Evolutionary conservation across 139 green algal genomes (phyloP), one percentile per base, ranked within the genome.

Genomic region (Spirogloea muscicola): DNA sequence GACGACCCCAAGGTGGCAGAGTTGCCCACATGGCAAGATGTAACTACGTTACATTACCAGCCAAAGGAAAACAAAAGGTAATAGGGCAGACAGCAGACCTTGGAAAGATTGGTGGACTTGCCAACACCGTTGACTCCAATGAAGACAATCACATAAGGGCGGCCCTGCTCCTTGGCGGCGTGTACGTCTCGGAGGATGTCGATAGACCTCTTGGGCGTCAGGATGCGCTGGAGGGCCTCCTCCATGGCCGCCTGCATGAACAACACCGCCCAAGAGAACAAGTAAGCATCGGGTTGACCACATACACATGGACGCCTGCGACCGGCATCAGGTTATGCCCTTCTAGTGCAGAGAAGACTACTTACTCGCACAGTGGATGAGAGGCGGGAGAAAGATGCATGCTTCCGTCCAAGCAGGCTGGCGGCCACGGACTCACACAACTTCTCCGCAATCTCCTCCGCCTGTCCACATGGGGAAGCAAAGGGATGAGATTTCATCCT

Each of bases 71-170:
- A n/a, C n/a, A n/a, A n/a, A n/a, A n/a, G 7, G 60, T 31, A 6
- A 6, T 68, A 3, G n/a, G n/a, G n/a, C n/a, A n/a, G n/a, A n/a
- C n/a, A n/a, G n/a, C n/a, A n/a, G n/a, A 84, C 71, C 86, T 99
- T 99, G 67, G 94, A 90, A 41, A 99, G 89, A 84, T 98, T 99
- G 66, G 94, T 99, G 44, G 82, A 92, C 88, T 99, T 99, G 70
- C 94, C 94, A 31, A 99, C 94, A 18, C 94, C 94, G 79, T 99
- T 99, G n/a, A 98, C 94, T 27, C 94, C 94, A 38, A 97, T 90
- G 70, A 99, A 99, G 3, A 96, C 89, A 25, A 99, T 94, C 10
- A 89, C 85, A 79, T 99, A 99, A 3, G 94, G 94, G 43, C 86
- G 85, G 60, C 91, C 89, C 33, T 72, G 67, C 41, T 82, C 69